phyloP scores from a whole-genome alignment of 495 filamentous ascomycete species.

The Podospora sp. region DNA sequence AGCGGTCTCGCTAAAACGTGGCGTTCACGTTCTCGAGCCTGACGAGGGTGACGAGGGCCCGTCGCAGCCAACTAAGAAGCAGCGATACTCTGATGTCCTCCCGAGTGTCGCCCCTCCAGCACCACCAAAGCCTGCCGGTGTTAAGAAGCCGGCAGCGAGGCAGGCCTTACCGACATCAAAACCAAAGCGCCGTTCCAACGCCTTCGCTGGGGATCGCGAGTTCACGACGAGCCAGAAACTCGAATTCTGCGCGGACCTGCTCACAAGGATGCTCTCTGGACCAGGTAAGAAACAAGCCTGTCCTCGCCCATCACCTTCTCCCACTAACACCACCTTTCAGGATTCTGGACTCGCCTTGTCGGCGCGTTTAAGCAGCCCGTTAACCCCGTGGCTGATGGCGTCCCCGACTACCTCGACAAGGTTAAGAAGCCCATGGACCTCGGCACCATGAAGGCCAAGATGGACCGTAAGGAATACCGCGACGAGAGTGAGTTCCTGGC shows the following conservation, averaged over 20 bases:
- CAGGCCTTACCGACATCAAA: conserved; percentile 37
- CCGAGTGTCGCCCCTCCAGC: conserved; percentile 24
- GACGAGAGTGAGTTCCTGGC: conserved; percentile 47
- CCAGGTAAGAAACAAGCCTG: background rate
- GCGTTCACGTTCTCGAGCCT: conserved; percentile 42
- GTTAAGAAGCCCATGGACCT: conserved; percentile 54
- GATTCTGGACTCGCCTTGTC: conserved; percentile 61
- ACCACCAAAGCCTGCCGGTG: conserved; percentile 14
- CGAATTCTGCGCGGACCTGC: conserved; percentile 53
- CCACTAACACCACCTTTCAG: conserved; percentile 27
- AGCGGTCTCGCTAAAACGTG: conserved; percentile 27
- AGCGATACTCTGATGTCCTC: conserved; percentile 39
- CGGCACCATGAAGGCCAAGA: conserved; percentile 52
- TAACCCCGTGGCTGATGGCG: conserved; percentile 45
- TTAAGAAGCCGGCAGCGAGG: conserved; percentile 31
- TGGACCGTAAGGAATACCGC: conserved; percentile 46
- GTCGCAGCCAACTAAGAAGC: conserved; percentile 37
- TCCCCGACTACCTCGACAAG: conserved; percentile 53
- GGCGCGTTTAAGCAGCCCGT: conserved; percentile 55
- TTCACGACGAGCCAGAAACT: conserved; percentile 50
- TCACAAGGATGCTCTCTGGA: conserved; percentile 24
- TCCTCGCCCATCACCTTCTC: background rate
- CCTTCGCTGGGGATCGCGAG: conserved; percentile 25
- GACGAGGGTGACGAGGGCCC: conserved; percentile 37
- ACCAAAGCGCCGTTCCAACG: conserved; percentile 38